These are phyloP conservation scores for Sinapis alba DNA, from an alignment of 441 rosid genomes.

Conservation along the genomic window DNA sequence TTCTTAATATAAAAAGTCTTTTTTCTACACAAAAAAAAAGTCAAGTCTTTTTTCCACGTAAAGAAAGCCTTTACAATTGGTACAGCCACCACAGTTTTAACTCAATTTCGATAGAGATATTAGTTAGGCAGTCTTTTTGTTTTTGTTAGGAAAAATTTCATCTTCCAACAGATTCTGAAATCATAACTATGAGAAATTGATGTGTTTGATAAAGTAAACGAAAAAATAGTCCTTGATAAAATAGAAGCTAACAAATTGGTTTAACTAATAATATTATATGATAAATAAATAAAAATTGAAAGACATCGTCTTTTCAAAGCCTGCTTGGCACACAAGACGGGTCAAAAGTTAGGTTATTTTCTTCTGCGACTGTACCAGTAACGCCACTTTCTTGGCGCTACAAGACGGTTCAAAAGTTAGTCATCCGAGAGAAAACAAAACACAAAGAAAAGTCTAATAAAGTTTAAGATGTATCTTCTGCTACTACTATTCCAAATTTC, in stretches of 20 bases:
- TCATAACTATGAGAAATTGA: neutral
- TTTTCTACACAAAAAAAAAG: too few relatives aligned
- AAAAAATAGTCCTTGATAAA: neutral
- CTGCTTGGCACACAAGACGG: neutral
- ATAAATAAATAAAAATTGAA: neutral
- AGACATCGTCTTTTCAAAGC: neutral
- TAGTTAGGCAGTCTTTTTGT: neutral
- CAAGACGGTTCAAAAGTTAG: neutral
- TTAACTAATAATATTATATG: neutral
- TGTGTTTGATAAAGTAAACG: neutral
- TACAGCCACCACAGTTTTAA: neutral
- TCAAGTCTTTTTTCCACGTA: too few relatives aligned
- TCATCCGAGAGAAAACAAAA: neutral
- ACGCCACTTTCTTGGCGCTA: neutral
- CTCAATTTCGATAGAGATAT: neutral
- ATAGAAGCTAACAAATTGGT: neutral
- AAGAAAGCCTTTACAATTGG: neutral
- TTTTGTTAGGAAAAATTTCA: neutral
- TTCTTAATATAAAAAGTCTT: too few relatives aligned
- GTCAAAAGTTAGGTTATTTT: neutral
- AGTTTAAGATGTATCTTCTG: neutral
- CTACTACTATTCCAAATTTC: neutral
- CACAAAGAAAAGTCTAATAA: neutral
- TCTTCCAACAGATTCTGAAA: neutral
- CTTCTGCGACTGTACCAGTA: neutral